A percentile compares a stretch with the other conserved stretches of the same genome.
phyloP scores from a whole-genome alignment of 169 alveolate species.

The Babesia ovis region DNA sequence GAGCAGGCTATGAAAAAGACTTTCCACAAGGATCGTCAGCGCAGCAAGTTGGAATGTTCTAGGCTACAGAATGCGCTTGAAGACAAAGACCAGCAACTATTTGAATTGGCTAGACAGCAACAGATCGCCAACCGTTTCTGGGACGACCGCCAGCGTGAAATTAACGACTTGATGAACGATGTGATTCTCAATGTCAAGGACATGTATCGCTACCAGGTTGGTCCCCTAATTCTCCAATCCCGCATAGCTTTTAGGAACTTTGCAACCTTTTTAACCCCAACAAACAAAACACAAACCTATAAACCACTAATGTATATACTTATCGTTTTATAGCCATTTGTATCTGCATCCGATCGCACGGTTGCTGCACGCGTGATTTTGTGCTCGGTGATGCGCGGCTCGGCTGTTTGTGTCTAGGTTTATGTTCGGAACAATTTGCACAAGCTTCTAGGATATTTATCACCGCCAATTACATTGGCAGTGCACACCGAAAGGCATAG shows the following conservation, averaged over 20 bases:
- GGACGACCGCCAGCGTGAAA: constrained; percentile 49
- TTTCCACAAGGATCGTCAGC: constrained; percentile 39
- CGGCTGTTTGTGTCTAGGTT: neutral
- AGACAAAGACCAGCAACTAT: constrained; percentile 30
- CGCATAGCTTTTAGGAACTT: neutral
- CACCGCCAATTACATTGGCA: constrained; percentile 10
- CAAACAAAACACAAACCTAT: neutral
- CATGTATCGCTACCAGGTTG: constrained; percentile 36
- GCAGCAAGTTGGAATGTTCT: constrained; percentile 7
- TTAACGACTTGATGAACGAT: constrained; percentile 53
- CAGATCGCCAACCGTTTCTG: constrained; percentile 20
- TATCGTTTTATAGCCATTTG: neutral
- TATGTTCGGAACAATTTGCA: neutral
- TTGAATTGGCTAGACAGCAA: constrained; percentile 5
- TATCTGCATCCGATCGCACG: constrained; percentile 33
- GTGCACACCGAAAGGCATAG: neutral
- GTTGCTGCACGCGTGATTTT: neutral
- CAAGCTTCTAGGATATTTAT: neutral
- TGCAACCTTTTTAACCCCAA: constrained; percentile 15
- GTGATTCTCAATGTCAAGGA: constrained; percentile 54
- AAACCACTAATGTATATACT: neutral
- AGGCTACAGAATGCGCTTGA: constrained; percentile 20
- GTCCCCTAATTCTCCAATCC: neutral
- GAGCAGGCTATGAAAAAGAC: constrained; percentile 57
- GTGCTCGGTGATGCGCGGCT: constrained; percentile 30